A percentile compares a stretch with the other conserved stretches of the same genome.
These are phyloP conservation scores for Neofusicoccum ribis DNA, from an alignment of 2,329 filamentous ascomycete genomes.

Conservation along the genomic window DNA sequence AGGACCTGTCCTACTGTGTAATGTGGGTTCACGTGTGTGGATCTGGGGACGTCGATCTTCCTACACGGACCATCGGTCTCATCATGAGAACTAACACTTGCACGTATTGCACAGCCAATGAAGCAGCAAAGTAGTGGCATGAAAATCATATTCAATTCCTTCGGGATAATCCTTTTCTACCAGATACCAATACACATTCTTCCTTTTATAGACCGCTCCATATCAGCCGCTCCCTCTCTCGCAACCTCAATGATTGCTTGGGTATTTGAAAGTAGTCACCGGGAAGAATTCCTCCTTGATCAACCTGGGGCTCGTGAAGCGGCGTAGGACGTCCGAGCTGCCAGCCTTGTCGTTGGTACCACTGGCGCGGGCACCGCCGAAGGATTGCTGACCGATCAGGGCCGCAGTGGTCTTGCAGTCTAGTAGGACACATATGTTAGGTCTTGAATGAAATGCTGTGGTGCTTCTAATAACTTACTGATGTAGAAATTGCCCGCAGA, in stretches of 20 bases:
- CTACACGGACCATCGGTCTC: no score
- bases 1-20: no score
- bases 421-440: conserved; percentile 24
- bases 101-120: no score
- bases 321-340: conserved; percentile 50
- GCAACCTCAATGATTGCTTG: conserved; percentile 43
- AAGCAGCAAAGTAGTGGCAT: no score
- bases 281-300: conserved; percentile 58
- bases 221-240: background rate
- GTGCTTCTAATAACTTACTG: conserved; percentile 39
- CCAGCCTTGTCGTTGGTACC: conserved; percentile 61
- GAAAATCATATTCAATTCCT: no score
- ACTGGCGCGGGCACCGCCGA: conserved; percentile 55
- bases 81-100: no score
- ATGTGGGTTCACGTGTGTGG: no score
- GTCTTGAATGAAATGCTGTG: background rate
- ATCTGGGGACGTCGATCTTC: no score
- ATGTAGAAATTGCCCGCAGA: conserved; percentile 82
- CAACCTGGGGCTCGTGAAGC: conserved; percentile 57
- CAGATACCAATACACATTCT: no score
- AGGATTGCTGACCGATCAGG: conserved; percentile 53
- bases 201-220: no score
- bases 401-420: conserved; percentile 70
- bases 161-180: background rate
- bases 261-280: conserved; percentile 51